Base-by-base conservation (phyloP, 768 basidiomycete species). In the Pleurotus giganteus region DNA sequence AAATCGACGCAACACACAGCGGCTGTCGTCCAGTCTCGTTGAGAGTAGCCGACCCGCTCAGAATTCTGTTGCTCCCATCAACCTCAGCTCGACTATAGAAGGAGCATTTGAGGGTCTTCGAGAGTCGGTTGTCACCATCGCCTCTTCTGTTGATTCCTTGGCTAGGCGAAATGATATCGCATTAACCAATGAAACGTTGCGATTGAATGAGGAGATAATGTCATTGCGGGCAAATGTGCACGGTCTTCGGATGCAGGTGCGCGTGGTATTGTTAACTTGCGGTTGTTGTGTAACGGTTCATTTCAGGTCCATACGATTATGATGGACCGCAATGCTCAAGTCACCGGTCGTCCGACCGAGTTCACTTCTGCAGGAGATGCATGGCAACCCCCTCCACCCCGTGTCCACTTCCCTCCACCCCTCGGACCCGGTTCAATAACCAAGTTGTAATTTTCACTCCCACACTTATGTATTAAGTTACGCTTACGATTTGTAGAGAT, bases 201-300 rank as follows among this genome's bases (percentile, higher is more conserved):
- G 89, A 57, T 69, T 86, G 56, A 84, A 82, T 41, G 90, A 93
- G 60, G 90, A 93, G 65, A 75, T 89, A 28, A 81, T 83, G 60
- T 82, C 84, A 19, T 62, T 93, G 46, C 78, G 86, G 47, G 86
- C 80, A 21, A 82, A 77, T 47, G 74, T 91, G 39, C 87, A 91
- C 58, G 90, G 89, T 2, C 66, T 93, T 43, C 76, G 90, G 53
- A 87, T 92, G 77, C 90, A 91, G 81, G 85, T 89, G 54, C 11
- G 79, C 69, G 24, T 23, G 11, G 37, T 17, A n/a, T n/a, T n/a
- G n/a, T n/a, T n/a, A n/a, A n/a, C n/a, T n/a, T n/a, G n/a, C n/a
- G n/a, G n/a, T 27, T 44, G 34, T 45, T 17, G n/a, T 55, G 47
- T 56, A 60, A 31, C 12, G 24, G 27, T 1, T 39, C 15, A 12